These are phyloP conservation scores for Rhizopogon parksii DNA, from an alignment of 1,284 basidiomycete species.

Conservation along the genomic window DNA sequence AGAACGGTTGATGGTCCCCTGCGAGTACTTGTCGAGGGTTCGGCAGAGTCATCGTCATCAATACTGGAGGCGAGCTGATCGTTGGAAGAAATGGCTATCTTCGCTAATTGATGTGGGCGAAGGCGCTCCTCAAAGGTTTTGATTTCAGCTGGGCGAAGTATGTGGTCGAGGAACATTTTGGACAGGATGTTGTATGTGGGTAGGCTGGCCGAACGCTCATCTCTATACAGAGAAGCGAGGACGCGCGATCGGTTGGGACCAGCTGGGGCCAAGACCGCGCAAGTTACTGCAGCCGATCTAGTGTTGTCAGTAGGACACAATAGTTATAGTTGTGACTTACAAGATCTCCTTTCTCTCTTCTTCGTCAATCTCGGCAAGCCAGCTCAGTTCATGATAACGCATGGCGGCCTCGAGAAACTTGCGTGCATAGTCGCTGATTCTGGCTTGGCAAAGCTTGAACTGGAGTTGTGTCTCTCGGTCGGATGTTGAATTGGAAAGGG, in stretches of 20 bases:
- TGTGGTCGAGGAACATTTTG: conserved; percentile 97
- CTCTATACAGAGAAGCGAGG: conserved; percentile 86
- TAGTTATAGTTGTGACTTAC: conserved; percentile 38
- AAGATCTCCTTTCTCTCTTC: conserved; percentile 84
- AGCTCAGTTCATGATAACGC: conserved; percentile 91
- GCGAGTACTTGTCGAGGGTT: conserved; percentile 59
- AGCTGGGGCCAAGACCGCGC: conserved; percentile 94
- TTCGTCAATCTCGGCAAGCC: conserved; percentile 82
- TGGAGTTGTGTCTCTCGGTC: conserved; percentile 74
- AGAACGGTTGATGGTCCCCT: conserved; percentile 92
- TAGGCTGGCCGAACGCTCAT: conserved; percentile 80
- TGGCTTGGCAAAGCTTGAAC: conserved; percentile 87
- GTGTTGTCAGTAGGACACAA: conserved; percentile 7
- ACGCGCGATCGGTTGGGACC: conserved; percentile 92
- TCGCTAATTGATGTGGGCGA: conserved; percentile 88
- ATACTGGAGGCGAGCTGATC: conserved; percentile 64
- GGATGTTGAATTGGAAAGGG: conserved; percentile 72
- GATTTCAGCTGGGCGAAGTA: conserved; percentile 84
- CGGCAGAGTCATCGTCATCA: conserved; percentile 47
- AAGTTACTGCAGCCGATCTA: conserved; percentile 88
- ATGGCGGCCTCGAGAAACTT: conserved; percentile 94
- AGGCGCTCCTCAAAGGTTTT: conserved; percentile 85
- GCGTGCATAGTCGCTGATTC: conserved; percentile 86
- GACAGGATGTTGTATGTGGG: conserved; percentile 85
- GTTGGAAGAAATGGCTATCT: conserved; percentile 75